A percentile compares a stretch with the other conserved stretches of the same genome.
These are phyloP conservation scores for Grammothele lineata DNA, from an alignment of 768 basidiomycete species.

Conservation along the genomic window DNA sequence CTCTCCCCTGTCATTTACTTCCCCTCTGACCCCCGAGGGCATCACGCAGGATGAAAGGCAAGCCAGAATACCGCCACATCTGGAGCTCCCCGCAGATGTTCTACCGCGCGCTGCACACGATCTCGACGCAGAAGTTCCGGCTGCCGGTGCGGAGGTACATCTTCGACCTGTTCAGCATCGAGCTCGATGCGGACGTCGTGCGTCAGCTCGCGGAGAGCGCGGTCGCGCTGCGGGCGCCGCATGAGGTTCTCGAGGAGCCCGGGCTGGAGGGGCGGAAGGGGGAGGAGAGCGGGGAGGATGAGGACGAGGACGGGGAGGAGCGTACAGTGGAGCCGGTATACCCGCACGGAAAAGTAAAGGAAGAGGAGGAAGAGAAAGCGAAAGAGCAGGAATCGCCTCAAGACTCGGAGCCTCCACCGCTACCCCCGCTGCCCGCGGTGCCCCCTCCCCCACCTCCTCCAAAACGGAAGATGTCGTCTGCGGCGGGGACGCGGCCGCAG, in stretches of 20 bases:
- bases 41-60: constrained; percentile 73
- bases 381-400: not conserved
- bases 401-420: no score
- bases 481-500: no score
- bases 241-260: constrained; percentile 23
- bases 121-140: constrained; percentile 87
- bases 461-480: no score
- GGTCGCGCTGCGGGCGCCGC: constrained; percentile 32
- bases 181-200: constrained; percentile 62
- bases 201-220: constrained; percentile 50
- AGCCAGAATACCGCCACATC: constrained; percentile 65
- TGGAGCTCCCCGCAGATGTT: constrained; percentile 79
- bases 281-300: constrained; percentile 46
- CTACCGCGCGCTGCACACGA: constrained; percentile 80
- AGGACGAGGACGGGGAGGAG: constrained; percentile 34
- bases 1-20: no score
- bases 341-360: not conserved
- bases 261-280: constrained; percentile 57
- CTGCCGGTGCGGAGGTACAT: constrained; percentile 91
- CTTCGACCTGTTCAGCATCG: constrained; percentile 86
- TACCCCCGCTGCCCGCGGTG: no score
- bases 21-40: no score
- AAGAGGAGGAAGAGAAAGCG: not conserved
- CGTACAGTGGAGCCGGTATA: no score
- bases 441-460: not conserved